A percentile compares a stretch with the other conserved stretches of the same genome.
phyloP scores from a whole-genome alignment of 306 rosid species.

The Leucaena leucocephala region DNA sequence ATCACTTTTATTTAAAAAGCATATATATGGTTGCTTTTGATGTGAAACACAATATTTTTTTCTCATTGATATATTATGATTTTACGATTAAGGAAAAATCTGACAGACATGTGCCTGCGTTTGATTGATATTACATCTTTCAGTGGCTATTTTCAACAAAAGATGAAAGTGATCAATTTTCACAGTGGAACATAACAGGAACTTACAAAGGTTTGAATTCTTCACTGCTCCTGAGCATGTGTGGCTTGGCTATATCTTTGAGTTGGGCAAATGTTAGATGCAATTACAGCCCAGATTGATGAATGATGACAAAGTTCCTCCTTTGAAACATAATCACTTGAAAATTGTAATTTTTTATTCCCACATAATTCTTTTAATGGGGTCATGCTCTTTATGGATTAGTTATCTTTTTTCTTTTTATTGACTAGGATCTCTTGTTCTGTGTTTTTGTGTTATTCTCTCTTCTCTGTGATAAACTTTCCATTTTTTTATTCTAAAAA shows the following conservation, averaged over 20 bases:
- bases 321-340: slow-evolving; percentile 10
- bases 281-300: slow-evolving; percentile 12
- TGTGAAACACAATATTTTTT: neutral
- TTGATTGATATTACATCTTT: slow-evolving; percentile 41
- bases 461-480: neutral
- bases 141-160: slow-evolving; percentile 77
- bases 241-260: slow-evolving; percentile 22
- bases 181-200: slow-evolving; percentile 93
- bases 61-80: slow-evolving; percentile 1
- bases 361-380: neutral
- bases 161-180: slow-evolving; percentile 75
- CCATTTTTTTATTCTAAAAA: neutral
- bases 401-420: neutral
- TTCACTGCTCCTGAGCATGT: slow-evolving; percentile 12
- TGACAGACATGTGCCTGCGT: slow-evolving; percentile 29
- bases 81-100: slow-evolving; percentile 34
- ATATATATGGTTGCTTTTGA: slow-evolving; percentile 2
- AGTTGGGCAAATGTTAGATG: slow-evolving; percentile 11
- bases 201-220: slow-evolving; percentile 82
- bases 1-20: slow-evolving; percentile 16
- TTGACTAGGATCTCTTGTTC: neutral
- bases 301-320: neutral
- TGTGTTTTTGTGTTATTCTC: neutral
- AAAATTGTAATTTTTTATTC: slow-evolving; percentile 10
- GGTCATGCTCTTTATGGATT: neutral